Conservation (phyloP, 139 green algal species). For the Micractinium conductrix region DNA sequence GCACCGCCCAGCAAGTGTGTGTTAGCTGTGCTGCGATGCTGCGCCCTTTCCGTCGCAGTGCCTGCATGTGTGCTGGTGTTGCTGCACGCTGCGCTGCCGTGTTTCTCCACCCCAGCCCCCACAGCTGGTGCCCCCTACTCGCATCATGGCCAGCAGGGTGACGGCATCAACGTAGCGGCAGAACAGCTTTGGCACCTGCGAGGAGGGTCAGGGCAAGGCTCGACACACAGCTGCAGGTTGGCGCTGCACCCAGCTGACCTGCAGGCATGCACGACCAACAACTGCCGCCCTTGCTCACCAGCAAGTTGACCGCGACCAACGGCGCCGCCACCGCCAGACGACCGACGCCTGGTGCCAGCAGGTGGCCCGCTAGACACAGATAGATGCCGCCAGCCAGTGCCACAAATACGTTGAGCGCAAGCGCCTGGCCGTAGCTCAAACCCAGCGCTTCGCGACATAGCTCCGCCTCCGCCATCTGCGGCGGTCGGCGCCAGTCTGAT, state of each 20-base stretch:
- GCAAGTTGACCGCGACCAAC: background rate
- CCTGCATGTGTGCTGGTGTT: no score
- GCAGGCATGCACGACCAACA: no score
- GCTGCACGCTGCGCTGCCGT: no score
- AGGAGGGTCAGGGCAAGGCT: no score
- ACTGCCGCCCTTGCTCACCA: no score
- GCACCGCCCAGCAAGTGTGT: no score
- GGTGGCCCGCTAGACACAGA: background rate
- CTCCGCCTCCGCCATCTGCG: background rate
- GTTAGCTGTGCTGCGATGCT: background rate
- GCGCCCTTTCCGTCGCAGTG: no score
- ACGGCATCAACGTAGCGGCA: constrained; percentile 16
- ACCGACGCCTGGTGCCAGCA: background rate
- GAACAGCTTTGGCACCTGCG: background rate
- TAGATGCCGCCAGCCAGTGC: background rate
- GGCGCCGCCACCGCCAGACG: background rate
- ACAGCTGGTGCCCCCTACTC: background rate
- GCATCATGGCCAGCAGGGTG: background rate
- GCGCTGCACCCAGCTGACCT: no score
- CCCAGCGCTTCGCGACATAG: background rate
- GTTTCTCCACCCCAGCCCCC: no score
- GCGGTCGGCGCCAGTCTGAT: no score
- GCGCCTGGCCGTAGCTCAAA: background rate
- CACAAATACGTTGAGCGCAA: background rate
- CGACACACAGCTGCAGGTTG: no score